Evolutionary conservation across 2,329 filamentous ascomycete genomes (phyloP).

Genomic region (Albifimbria verrucaria): DNA sequence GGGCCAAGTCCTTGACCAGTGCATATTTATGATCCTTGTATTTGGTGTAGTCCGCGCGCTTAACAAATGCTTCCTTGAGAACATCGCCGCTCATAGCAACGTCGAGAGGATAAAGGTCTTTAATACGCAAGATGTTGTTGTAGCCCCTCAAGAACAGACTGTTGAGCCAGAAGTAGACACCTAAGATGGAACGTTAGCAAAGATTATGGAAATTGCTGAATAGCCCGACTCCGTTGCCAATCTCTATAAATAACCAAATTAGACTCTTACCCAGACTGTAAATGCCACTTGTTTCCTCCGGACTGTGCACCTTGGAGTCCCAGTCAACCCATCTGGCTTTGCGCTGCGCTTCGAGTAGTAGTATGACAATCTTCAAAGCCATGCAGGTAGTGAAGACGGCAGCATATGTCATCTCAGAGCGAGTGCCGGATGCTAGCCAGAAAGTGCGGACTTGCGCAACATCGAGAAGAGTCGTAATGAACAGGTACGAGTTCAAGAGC

Average conservation of each 20-base stretch:
- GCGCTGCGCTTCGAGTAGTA: conserved; percentile 31
- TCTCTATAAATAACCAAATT: not conserved
- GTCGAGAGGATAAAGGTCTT: not conserved
- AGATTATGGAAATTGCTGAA: not conserved
- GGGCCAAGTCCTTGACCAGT: not conserved
- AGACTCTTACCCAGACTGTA: conserved; percentile 14
- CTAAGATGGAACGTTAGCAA: too few species aligned
- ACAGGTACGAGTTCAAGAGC: conserved; percentile 35
- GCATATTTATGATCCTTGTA: not conserved
- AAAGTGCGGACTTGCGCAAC: conserved; percentile 34
- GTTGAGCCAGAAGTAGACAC: conserved; percentile 25
- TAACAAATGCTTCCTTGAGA: not conserved
- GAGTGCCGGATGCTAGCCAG: conserved; percentile 18
- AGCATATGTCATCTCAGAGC: not conserved
- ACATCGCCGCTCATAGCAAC: not conserved
- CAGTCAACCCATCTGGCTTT: conserved; percentile 31
- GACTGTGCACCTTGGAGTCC: conserved; percentile 29
- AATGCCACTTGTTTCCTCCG: conserved; percentile 22
- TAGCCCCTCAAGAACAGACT: conserved; percentile 16
- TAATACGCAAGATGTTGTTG: not conserved
- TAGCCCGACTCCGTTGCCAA: not conserved
- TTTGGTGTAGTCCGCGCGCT: not conserved
- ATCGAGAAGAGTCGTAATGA: conserved; percentile 38
- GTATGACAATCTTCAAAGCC: conserved; percentile 26
- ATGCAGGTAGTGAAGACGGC: conserved; percentile 25